A percentile compares a stretch with the other conserved stretches of the same genome.
phyloP scores from a whole-genome alignment of 495 filamentous ascomycete genomes.

The Tetracladium setigerum region DNA sequence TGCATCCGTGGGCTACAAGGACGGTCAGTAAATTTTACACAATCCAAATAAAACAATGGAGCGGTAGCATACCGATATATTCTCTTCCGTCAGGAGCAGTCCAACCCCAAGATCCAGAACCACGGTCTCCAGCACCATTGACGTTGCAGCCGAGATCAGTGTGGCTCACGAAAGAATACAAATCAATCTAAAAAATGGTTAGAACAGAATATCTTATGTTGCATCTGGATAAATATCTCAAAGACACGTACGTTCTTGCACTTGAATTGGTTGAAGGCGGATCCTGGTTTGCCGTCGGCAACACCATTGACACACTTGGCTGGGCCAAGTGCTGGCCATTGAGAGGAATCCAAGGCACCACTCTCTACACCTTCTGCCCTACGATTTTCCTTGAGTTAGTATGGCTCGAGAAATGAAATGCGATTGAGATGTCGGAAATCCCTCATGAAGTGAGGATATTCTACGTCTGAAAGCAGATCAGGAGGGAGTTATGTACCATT shows the following conservation, averaged over 20 bases:
- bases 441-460: too few relatives aligned
- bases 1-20: slow-evolving; percentile 37
- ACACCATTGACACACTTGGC: slow-evolving; percentile 37
- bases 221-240: neutral
- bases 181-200: slow-evolving; percentile 27
- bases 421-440: too few relatives aligned
- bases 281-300: slow-evolving; percentile 30
- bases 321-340: slow-evolving; percentile 16
- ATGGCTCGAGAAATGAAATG: too few relatives aligned
- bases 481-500: too few relatives aligned
- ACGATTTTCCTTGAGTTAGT: neutral
- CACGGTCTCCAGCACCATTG: slow-evolving; percentile 8
- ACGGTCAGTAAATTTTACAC: too few relatives aligned
- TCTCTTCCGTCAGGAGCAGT: slow-evolving; percentile 46
- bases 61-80: slow-evolving; percentile 47
- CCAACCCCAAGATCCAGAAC: slow-evolving; percentile 36
- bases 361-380: neutral
- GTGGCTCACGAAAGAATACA: slow-evolving; percentile 47
- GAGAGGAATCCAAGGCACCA: neutral
- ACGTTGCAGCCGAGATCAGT: slow-evolving; percentile 37
- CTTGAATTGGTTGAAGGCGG: slow-evolving; percentile 38
- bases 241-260: slow-evolving; percentile 36
- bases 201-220: neutral
- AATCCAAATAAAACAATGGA: neutral
- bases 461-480: too few relatives aligned